phyloP scores from a whole-genome alignment of 495 filamentous ascomycete genomes.

The Aspergillus haitiensis region DNA sequence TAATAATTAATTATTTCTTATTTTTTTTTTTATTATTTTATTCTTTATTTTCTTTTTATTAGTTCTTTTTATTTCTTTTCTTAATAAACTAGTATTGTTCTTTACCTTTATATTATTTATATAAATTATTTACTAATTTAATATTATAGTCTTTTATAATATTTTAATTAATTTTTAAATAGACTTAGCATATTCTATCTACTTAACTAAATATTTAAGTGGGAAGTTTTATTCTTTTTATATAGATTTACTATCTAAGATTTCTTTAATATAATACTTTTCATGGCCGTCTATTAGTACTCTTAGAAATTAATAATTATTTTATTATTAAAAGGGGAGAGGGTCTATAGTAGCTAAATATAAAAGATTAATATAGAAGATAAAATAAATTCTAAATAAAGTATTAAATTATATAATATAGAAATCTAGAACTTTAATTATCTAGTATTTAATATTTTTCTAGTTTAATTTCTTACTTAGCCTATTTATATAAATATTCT shows the following conservation, averaged over 20 bases:
- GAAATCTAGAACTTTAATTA: background rate
- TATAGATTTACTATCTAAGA: background rate
- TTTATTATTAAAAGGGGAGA: background rate
- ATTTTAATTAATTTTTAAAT: background rate
- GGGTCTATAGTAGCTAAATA: background rate
- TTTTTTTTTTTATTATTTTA: background rate
- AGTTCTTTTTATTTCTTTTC: background rate
- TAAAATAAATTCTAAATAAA: background rate
- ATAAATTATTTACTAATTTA: conserved; percentile 1
- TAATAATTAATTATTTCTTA: no score
- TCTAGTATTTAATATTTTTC: background rate
- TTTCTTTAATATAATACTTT: background rate
- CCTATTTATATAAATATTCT: conserved; percentile 1
- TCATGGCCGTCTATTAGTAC: background rate
- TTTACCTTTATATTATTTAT: background rate
- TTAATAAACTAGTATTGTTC: background rate
- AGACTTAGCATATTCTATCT: background rate
- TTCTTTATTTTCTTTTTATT: background rate
- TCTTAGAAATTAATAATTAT: background rate
- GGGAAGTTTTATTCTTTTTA: background rate
- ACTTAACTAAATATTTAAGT: background rate
- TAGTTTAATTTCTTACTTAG: no score
- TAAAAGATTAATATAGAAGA: conserved; percentile 1
- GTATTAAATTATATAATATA: conserved; percentile 3
- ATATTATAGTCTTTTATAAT: background rate